phyloP scores from a whole-genome alignment of 2,329 filamentous ascomycete species.

The Xylaria multiplex region DNA sequence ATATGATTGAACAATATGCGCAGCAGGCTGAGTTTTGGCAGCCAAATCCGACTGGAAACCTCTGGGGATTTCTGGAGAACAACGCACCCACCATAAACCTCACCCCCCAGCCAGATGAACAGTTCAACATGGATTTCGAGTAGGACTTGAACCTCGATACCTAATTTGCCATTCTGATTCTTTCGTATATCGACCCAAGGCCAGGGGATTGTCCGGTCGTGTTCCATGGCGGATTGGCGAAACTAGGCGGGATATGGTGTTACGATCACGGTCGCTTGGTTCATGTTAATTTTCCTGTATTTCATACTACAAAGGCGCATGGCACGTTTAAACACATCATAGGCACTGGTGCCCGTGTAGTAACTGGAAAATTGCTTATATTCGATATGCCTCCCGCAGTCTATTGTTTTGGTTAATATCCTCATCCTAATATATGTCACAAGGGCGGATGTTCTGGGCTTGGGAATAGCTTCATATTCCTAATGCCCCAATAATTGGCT shows the following conservation, averaged over 20 bases:
- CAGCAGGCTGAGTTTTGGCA: too few species aligned
- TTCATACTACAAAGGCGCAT: not conserved
- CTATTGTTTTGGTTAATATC: too few species aligned
- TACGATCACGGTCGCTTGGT: not conserved
- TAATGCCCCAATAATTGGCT: too few species aligned
- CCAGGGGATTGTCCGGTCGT: too few species aligned
- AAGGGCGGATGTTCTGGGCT: too few species aligned
- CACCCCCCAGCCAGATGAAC: not conserved
- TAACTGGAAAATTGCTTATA: too few species aligned
- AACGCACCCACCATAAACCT: not conserved
- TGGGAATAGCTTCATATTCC: too few species aligned
- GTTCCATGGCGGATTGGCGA: not conserved
- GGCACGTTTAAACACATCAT: too few species aligned
- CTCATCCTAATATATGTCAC: too few species aligned
- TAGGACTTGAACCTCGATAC: not conserved
- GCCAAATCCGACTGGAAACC: too few species aligned
- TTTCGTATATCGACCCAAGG: too few species aligned
- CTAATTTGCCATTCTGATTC: not conserved
- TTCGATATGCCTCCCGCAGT: not conserved
- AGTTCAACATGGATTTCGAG: not conserved
- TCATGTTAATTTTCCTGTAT: too few species aligned
- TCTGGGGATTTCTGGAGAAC: not conserved
- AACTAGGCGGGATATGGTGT: not conserved
- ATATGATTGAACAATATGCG: not conserved
- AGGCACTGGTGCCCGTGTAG: not conserved